Evolutionary conservation across 768 basidiomycete species (phyloP), one percentile per base, ranked within the genome.

Genomic region (Ephemerocybe angulata): DNA sequence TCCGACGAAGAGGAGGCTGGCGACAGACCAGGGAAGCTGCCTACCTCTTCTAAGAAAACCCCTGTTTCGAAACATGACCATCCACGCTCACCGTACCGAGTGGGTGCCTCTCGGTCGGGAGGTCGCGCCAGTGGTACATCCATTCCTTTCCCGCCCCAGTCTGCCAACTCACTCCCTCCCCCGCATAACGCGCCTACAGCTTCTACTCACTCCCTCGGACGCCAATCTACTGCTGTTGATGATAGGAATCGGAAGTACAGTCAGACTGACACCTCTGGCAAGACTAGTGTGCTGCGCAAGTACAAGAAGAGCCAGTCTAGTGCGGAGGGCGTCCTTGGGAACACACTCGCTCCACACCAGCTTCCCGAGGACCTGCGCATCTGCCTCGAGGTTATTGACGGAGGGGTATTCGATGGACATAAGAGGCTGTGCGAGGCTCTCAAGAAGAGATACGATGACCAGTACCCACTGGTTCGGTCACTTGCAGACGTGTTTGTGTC

Each of bases 401-500:
- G 83, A 31, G 89, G 91, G 24, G 90, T 98, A 42, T 76, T 97
- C 50, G 86, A 90, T 38, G 96, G 97, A 1, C 97, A 99, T 70
- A 79, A 87, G 62, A 82, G 86, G 60, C 79, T 99, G 30, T 88
- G 86, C 51, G 88, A 90, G 49, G 90, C 89, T 21, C 71, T 99
- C 61, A 83, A 82, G 65, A 94, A 90, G 71, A 80, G 94, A 38
- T 98, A 98, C 59, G 93, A 96, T 53, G 93, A 97, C 61, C 95
- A 98, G 61, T 98, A 90, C 65, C 95, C 95, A 13, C 79, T 98
- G 31, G 95, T 98, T 31, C 80, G 95, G 50, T 90, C 87, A 27
- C 79, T 98, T 35, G 94, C 95, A 52, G 95, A 98, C 63, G 92
- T 98, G n/a, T 98, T 98, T 70, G 90, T 94, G 22, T 83, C 87